Evolutionary conservation across 768 basidiomycete species (phyloP).

Genomic region (Pisolithus albus): DNA sequence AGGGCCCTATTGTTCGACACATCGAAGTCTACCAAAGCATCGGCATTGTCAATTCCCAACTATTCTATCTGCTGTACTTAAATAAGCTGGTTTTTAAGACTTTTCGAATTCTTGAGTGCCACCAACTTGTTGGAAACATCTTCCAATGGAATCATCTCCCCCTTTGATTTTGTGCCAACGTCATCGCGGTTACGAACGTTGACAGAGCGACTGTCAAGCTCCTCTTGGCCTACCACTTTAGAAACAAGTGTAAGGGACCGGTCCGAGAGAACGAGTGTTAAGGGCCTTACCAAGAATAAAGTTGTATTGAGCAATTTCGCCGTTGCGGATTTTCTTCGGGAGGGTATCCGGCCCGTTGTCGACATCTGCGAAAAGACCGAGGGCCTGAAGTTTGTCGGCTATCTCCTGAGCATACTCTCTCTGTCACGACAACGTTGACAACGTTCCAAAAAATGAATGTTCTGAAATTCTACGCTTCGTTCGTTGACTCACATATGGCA

Average conservation of each 20-base stretch:
- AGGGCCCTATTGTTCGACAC: no score
- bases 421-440: slow-evolving; percentile 32
- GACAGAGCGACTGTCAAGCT: slow-evolving; percentile 78
- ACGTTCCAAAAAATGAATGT: slow-evolving; percentile 2
- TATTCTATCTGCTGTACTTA: slow-evolving; percentile 17
- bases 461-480: background rate
- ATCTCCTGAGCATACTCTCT: slow-evolving; percentile 88
- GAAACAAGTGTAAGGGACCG: background rate
- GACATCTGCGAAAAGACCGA: slow-evolving; percentile 83
- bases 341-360: slow-evolving; percentile 91
- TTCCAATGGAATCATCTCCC: slow-evolving; percentile 68
- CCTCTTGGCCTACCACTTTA: slow-evolving; percentile 91
- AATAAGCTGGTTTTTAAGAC: slow-evolving; percentile 47
- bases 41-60: background rate
- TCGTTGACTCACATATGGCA: slow-evolving; percentile 63
- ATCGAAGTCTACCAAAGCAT: no score
- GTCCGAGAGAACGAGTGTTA: background rate
- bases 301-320: slow-evolving; percentile 96
- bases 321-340: slow-evolving; percentile 95
- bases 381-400: slow-evolving; percentile 52
- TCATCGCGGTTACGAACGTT: slow-evolving; percentile 97
- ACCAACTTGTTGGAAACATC: slow-evolving; percentile 64
- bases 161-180: slow-evolving; percentile 74
- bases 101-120: slow-evolving; percentile 55
- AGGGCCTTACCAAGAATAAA: slow-evolving; percentile 82